Percentiles rank a stretch among this genome's conserved stretches.
Evolutionary conservation across 805 yeast genomes (phyloP).

Genomic region (Wickerhamiella allomyrinae): DNA sequence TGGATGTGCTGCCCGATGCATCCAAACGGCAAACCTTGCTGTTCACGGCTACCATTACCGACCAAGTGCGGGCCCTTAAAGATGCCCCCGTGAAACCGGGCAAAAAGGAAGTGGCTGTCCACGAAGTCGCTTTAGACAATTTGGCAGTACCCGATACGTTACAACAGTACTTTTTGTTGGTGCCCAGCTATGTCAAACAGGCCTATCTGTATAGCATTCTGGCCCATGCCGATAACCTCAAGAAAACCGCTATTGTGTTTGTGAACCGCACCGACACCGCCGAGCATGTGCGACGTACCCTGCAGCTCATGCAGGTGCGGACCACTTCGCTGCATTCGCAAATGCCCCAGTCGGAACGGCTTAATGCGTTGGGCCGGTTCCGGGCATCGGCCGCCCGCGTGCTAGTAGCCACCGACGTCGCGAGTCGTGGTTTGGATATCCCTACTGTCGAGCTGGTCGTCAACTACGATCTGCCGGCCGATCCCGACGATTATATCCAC

Average conservation of each 20-base stretch:
- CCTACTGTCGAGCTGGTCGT: constrained; percentile 83
- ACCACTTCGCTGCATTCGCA: constrained; percentile 89
- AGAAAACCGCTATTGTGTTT: constrained; percentile 68
- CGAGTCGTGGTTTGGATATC: constrained; percentile 93
- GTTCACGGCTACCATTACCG: constrained; percentile 94
- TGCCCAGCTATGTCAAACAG: constrained; percentile 83
- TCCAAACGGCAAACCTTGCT: constrained; percentile 69
- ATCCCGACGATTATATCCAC: constrained; percentile 91
- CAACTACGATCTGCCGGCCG: constrained; percentile 88
- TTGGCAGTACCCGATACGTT: constrained; percentile 72
- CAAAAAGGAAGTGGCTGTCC: constrained; percentile 46
- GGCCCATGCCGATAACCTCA: constrained; percentile 43
- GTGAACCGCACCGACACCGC: constrained; percentile 87
- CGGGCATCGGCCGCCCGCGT: constrained; percentile 90
- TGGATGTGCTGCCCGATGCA: constrained; percentile 56
- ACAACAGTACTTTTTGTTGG: constrained; percentile 47
- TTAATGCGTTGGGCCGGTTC: constrained; percentile 82
- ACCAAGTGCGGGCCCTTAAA: constrained; percentile 69
- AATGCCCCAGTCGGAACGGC: constrained; percentile 85
- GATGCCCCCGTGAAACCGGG: constrained; percentile 44
- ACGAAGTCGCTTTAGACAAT: constrained; percentile 62
- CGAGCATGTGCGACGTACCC: constrained; percentile 66
- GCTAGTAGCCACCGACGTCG: constrained; percentile 90
- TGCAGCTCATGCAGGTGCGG: constrained; percentile 57
- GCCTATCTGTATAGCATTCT: constrained; percentile 66